Evolutionary conservation across 2,329 filamentous ascomycete genomes (phyloP).

Genomic region (Tolypocladium inflatum): DNA sequence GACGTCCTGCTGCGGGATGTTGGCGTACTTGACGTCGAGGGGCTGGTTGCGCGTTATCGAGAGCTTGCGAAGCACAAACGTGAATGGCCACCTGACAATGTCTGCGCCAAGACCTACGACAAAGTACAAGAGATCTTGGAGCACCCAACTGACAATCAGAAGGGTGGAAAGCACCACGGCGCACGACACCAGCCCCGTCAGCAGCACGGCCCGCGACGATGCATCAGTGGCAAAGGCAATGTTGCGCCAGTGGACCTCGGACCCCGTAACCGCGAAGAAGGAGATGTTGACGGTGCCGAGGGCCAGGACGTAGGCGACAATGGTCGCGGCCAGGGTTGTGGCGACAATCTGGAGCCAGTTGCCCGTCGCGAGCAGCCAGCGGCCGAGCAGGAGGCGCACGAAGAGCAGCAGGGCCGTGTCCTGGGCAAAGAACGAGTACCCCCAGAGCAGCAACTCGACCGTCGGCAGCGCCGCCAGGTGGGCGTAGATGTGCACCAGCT

Average conservation of each 20-base stretch:
- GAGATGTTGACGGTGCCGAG: slow-evolving; percentile 15
- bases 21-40: slow-evolving; percentile 6
- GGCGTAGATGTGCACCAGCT: slow-evolving; percentile 17
- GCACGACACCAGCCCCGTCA: slow-evolving; percentile 19
- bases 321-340: slow-evolving; percentile 6
- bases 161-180: slow-evolving; percentile 9
- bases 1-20: slow-evolving; percentile 14
- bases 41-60: not conserved
- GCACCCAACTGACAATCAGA: slow-evolving; percentile 10
- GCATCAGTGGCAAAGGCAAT: slow-evolving; percentile 19
- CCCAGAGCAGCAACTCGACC: slow-evolving; percentile 15
- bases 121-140: slow-evolving; percentile 14
- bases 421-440: slow-evolving; percentile 21
- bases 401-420: slow-evolving; percentile 17
- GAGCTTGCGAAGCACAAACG: slow-evolving; percentile 1
- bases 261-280: slow-evolving; percentile 18
- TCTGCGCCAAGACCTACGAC: slow-evolving; percentile 13
- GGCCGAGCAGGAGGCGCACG: slow-evolving; percentile 16
- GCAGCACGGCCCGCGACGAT: slow-evolving; percentile 17
- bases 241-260: slow-evolving; percentile 25
- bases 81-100: slow-evolving; percentile 14
- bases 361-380: slow-evolving; percentile 2
- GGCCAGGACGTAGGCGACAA: slow-evolving; percentile 12
- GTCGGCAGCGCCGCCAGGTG: slow-evolving; percentile 15
- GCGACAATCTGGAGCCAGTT: slow-evolving; percentile 4